These are phyloP conservation scores for Elaeis guineensis DNA, from an alignment of 176 grass and related monocot genomes.

Conservation along the genomic window DNA sequence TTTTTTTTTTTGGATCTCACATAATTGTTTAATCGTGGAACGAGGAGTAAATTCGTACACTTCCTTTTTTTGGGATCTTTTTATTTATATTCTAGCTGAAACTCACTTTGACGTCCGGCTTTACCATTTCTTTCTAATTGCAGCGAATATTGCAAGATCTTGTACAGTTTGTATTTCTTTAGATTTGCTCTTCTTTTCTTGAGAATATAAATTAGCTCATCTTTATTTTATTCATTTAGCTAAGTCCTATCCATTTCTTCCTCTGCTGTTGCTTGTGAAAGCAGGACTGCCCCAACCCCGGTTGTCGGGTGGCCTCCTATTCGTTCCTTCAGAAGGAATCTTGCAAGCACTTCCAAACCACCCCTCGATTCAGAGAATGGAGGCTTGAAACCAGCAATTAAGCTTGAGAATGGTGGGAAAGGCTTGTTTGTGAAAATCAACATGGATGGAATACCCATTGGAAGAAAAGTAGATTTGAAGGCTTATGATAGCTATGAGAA, in stretches of 20 bases:
- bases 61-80: no score
- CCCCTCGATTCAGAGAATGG: conserved; percentile 25
- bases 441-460: conserved; percentile 68
- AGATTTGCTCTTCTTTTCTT: no score
- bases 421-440: conserved; percentile 61
- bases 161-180: no score
- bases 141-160: no score
- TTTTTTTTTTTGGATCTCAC: no score
- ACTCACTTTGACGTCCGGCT: no score
- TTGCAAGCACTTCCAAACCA: conserved; percentile 34
- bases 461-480: conserved; percentile 49
- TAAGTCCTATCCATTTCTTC: conserved; percentile 3
- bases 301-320: conserved; percentile 86
- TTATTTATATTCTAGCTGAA: no score
- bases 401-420: conserved; percentile 27
- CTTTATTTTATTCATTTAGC: conserved; percentile 4
- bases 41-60: no score
- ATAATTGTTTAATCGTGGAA: no score
- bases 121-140: no score
- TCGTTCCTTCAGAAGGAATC: conserved; percentile 74
- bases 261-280: not conserved
- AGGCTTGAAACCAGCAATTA: conserved; percentile 1
- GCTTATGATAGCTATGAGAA: conserved; percentile 39
- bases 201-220: not conserved
- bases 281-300: conserved; percentile 37